Conservation (phyloP, 345 rosid species). For the Aurinia saxatilis region DNA sequence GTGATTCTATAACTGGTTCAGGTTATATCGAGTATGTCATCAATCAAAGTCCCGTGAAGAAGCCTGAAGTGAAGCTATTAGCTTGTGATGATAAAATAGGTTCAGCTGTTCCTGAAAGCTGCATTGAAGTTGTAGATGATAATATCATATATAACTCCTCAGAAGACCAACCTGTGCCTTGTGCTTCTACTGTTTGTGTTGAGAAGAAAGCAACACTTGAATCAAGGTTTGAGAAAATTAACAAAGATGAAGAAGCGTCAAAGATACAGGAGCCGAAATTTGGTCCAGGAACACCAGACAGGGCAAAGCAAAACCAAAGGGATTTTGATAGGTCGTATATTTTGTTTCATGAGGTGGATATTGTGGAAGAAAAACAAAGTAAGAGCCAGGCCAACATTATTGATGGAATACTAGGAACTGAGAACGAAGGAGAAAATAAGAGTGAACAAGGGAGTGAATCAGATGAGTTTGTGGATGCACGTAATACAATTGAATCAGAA, state of each 20-base stretch:
- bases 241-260: constrained; percentile 25
- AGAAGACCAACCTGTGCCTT: constrained; percentile 31
- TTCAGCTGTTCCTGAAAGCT: constrained; percentile 32
- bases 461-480: constrained; percentile 79
- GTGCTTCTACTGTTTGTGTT: constrained; percentile 51
- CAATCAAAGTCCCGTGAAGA: constrained; percentile 37
- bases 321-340: constrained; percentile 14
- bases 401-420: constrained; percentile 49
- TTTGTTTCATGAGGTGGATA: constrained; percentile 27
- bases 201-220: constrained; percentile 61
- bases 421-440: constrained; percentile 41
- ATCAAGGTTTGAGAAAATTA: constrained; percentile 20
- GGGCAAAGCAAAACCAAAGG: constrained; percentile 11
- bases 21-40: constrained; percentile 57
- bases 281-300: constrained; percentile 34
- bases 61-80: constrained; percentile 40
- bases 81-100: constrained; percentile 35
- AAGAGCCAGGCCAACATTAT: constrained; percentile 40
- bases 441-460: constrained; percentile 50
- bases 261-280: constrained; percentile 27
- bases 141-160: constrained; percentile 33
- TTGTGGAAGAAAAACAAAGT: constrained; percentile 22
- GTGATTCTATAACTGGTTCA: constrained; percentile 58
- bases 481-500: constrained; percentile 87
- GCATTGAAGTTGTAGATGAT: constrained; percentile 30